Evolutionary conservation across 768 basidiomycete species (phyloP).

Genomic region (Krasilnikovozyma curviuscula): DNA sequence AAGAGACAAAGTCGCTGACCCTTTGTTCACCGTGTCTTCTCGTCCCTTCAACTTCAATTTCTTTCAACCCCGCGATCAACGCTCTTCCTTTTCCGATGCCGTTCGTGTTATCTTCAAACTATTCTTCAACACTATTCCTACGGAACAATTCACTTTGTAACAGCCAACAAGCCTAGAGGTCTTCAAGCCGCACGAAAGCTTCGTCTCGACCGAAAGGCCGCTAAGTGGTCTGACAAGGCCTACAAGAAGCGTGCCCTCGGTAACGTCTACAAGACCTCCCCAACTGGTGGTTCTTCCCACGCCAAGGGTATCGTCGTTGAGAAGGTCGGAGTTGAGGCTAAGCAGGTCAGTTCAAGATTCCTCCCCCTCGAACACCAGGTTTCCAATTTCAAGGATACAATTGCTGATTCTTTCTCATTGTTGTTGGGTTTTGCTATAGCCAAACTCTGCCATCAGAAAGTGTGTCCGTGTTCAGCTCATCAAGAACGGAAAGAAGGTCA

Average conservation of each 20-base stretch:
- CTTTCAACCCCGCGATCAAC: too few relatives aligned
- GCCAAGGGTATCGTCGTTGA: conserved; percentile 99
- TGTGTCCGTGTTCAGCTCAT: conserved; percentile 99
- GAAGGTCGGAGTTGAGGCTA: conserved; percentile 99
- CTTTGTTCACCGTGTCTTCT: too few relatives aligned
- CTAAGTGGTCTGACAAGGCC: conserved; percentile 97
- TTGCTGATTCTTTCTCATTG: too few relatives aligned
- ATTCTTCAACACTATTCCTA: too few relatives aligned
- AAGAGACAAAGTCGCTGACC: too few relatives aligned
- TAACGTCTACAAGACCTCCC: conserved; percentile 98
- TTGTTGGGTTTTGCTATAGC: too few relatives aligned
- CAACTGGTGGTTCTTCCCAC: conserved; percentile 96
- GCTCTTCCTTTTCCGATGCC: too few relatives aligned
- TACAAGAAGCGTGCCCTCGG: conserved; percentile 99
- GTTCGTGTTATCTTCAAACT: too few relatives aligned
- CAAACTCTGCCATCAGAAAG: conserved; percentile 99
- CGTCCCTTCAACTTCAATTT: too few relatives aligned
- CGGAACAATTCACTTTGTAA: background rate
- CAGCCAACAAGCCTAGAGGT: conserved; percentile 98
- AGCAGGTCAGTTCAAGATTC: too few relatives aligned
- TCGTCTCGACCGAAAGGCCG: conserved; percentile 75
- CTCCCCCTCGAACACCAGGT: too few relatives aligned
- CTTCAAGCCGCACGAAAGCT: conserved; percentile 98
- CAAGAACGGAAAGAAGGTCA: conserved; percentile 99
- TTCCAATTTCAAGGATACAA: too few relatives aligned